Evolutionary conservation across 441 rosid species (phyloP).

Genomic region (Croton laevigatus): DNA sequence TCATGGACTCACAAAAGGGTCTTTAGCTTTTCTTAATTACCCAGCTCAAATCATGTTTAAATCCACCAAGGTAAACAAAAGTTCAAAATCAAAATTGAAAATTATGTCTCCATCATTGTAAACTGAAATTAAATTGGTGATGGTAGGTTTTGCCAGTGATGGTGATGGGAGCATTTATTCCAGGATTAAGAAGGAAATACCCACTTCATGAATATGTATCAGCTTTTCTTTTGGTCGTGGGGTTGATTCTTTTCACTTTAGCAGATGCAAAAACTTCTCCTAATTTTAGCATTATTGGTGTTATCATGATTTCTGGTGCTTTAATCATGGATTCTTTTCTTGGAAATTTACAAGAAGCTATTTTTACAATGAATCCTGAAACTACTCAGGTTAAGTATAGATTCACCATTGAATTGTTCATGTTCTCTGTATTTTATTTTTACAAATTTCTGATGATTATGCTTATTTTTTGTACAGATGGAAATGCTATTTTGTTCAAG

Average conservation of each 20-base stretch:
- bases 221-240: conserved; percentile 65
- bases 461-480: conserved; percentile 41
- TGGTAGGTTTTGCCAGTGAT: conserved; percentile 83
- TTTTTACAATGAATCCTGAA: conserved; percentile 81
- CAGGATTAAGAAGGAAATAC: conserved; percentile 74
- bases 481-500: conserved; percentile 95
- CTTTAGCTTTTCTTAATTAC: conserved; percentile 87
- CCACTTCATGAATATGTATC: conserved; percentile 70
- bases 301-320: conserved; percentile 75
- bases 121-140: not conserved
- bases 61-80: conserved; percentile 68
- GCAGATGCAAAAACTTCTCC: conserved; percentile 93
- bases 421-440: not conserved
- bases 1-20: conserved; percentile 91
- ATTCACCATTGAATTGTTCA: not conserved
- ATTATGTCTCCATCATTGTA: too few relatives aligned
- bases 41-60: conserved; percentile 97
- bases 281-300: conserved; percentile 70
- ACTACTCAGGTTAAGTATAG: conserved; percentile 60
- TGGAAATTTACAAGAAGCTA: conserved; percentile 87
- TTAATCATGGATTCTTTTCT: conserved; percentile 84
- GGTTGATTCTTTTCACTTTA: conserved; percentile 77
- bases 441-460: not conserved
- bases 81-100: not conserved
- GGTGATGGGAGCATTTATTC: conserved; percentile 90